Evolutionary conservation across 192 early-diverging fungal genomes (phyloP).

Genomic region (Backusella australiensis): DNA sequence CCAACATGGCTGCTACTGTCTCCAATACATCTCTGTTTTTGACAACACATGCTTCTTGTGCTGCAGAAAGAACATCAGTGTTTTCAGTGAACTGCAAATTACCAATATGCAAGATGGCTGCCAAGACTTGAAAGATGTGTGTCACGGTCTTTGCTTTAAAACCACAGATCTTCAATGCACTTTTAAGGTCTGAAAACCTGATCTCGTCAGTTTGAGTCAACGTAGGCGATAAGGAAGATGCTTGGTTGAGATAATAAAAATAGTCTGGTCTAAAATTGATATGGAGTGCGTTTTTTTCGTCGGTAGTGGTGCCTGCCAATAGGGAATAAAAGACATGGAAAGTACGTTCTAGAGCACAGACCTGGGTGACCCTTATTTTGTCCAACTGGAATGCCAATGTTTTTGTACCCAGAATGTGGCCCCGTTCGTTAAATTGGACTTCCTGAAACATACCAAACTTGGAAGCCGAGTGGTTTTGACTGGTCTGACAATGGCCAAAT

Average conservation of each 20-base stretch:
- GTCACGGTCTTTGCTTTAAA: constrained; percentile 64
- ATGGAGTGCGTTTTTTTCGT: constrained; percentile 64
- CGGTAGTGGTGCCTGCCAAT: constrained; percentile 70
- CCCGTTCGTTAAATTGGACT: constrained; percentile 84
- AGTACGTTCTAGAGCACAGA: constrained; percentile 55
- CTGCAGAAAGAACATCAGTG: constrained; percentile 39
- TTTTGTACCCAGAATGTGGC: constrained; percentile 83
- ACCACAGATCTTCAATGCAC: constrained; percentile 59
- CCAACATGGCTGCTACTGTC: constrained; percentile 61
- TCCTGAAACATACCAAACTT: constrained; percentile 84
- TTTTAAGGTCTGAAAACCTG: constrained; percentile 63
- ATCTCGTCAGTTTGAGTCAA: constrained; percentile 44
- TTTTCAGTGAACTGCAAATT: constrained; percentile 77
- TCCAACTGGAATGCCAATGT: constrained; percentile 70
- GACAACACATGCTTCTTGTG: constrained; percentile 62
- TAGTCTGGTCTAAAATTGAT: constrained; percentile 54
- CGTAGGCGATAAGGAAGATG: constrained; percentile 26
- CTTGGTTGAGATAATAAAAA: constrained; percentile 50
- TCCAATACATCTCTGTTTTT: constrained; percentile 65
- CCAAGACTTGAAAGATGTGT: constrained; percentile 78
- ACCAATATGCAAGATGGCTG: constrained; percentile 88
- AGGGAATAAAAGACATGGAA: constrained; percentile 86
- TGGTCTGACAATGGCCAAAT: constrained; percentile 73
- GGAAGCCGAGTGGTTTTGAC: constrained; percentile 66
- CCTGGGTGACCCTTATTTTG: constrained; percentile 55